Percentiles rank a stretch among this genome's conserved stretches.
Evolutionary conservation across 2,329 filamentous ascomycete species (phyloP).

Genomic region (Sporothrix phasma): DNA sequence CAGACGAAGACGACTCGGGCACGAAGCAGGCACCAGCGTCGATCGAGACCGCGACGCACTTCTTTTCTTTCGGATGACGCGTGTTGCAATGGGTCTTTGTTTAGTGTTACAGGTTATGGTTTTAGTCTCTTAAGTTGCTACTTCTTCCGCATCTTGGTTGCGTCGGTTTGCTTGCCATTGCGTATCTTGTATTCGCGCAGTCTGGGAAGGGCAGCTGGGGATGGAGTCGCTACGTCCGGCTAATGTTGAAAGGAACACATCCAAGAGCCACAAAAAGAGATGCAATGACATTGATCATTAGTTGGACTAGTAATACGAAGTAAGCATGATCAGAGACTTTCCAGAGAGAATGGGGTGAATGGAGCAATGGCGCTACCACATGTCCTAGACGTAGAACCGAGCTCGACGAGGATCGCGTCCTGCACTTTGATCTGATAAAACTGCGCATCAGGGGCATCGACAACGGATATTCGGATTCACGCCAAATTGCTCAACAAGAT

Average conservation of each 20-base stretch:
- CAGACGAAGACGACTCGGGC: not conserved
- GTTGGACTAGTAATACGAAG: not conserved
- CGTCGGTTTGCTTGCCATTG: no score
- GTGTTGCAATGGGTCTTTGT: not conserved
- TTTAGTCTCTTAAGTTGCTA: constrained; percentile 4
- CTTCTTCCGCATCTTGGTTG: constrained; percentile 11
- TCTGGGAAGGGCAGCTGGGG: no score
- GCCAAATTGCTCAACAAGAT: not conserved
- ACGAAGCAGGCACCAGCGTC: not conserved
- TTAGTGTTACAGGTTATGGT: not conserved
- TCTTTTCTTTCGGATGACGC: not conserved
- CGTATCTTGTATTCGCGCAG: no score
- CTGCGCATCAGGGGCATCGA: not conserved
- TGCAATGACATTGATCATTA: not conserved
- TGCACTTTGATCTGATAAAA: constrained; percentile 16
- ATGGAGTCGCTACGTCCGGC: no score
- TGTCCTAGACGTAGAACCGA: not conserved
- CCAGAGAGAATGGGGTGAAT: not conserved
- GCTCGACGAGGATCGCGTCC: not conserved
- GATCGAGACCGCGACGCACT: not conserved
- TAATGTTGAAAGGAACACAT: not conserved
- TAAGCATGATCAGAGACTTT: constrained; percentile 7
- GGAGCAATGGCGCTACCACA: not conserved
- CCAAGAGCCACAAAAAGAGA: not conserved
- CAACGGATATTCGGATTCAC: constrained; percentile 1